Base-by-base conservation (phyloP, 148 eudicot genomes). In the Silene uniflora region DNA sequence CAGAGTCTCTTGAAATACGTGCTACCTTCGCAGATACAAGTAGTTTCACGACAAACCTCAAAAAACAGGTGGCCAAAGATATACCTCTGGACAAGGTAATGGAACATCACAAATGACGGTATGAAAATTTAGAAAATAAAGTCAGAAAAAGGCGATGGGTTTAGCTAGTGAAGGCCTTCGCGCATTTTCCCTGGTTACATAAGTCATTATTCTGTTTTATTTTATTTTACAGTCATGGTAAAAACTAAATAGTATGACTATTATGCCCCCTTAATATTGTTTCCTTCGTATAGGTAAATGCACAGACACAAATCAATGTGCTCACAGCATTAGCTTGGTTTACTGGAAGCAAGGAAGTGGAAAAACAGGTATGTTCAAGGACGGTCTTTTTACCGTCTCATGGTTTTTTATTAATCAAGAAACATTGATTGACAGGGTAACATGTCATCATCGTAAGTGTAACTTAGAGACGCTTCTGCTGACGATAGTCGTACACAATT, bases 291-390 rank as follows among this genome's bases (percentile, higher is more conserved):
- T 85, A 94, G 98, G 86, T 94, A 44, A 81, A 86, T 79, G 93
- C 90, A 46, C 80, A 69, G 84, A 82, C 86, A 69, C 90, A 86
- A 76, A 87, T 94, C 46, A 84, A 87, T 75, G 59, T 75, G 66
- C 86, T 94, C 58, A 92, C 98, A 69, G 85, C 93, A 75, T 67
- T 74, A 61, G 96, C 97, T 73, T 94, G 98, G 98, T 86, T 86
- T 19, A 76, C 67, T 11, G 86, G 82, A 78, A 84, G 80, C 82
- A 88, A 83, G 81, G 83, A 90, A 67, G 49, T 87, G 9, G 87
- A 88, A 75, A 81, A 83, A 71, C 88, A 91, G 97, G 98, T 94
- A 62, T 68, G 72, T 75, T 35, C 23, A 10, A 3, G 12, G 21
- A 17, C 35, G n/a, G n/a, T n/a, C n/a, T n/a, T n/a, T n/a, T n/a